A percentile compares a stretch with the other conserved stretches of the same genome.
Evolutionary conservation across 106 monocot genomes (phyloP).

Genomic region (Allium sativum): DNA sequence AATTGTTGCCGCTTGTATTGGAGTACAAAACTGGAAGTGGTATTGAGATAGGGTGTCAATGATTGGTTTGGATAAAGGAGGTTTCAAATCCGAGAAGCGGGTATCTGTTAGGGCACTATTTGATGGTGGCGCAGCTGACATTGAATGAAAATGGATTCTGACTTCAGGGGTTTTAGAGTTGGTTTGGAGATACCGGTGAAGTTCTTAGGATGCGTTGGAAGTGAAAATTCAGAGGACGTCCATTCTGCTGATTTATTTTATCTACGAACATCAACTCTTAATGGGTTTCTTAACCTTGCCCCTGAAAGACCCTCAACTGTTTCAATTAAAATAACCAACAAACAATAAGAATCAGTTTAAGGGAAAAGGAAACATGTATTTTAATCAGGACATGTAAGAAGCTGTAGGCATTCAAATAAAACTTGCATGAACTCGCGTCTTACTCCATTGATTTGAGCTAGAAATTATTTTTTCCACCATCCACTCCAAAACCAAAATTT

Average conservation of each 20-base stretch:
- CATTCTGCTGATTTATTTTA: slow-evolving; percentile 32
- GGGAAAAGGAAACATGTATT: not conserved
- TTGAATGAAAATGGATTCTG: not conserved
- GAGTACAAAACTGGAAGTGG: slow-evolving; percentile 81
- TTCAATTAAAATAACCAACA: slow-evolving; percentile 92
- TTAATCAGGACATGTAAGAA: not conserved
- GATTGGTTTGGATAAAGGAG: slow-evolving; percentile 53
- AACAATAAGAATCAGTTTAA: slow-evolving; percentile 70
- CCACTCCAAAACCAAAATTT: no score
- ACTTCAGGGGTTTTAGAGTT: not conserved
- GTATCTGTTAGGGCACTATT: slow-evolving; percentile 60
- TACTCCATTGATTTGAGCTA: no score
- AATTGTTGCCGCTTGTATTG: slow-evolving; percentile 78
- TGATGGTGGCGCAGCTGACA: slow-evolving; percentile 19
- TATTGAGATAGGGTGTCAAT: slow-evolving; percentile 32
- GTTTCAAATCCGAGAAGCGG: slow-evolving; percentile 65
- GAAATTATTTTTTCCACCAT: no score
- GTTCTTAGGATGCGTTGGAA: slow-evolving; percentile 73
- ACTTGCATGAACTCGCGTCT: no score
- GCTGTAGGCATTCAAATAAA: not conserved
- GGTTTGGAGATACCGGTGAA: slow-evolving; percentile 24
- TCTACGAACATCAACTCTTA: slow-evolving; percentile 76
- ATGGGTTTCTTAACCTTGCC: slow-evolving; percentile 89
- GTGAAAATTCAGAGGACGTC: slow-evolving; percentile 24
- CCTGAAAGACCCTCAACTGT: slow-evolving; percentile 80